These are phyloP conservation scores for Veloboletus limbatus DNA, from an alignment of 1,284 basidiomycete species.

Conservation along the genomic window DNA sequence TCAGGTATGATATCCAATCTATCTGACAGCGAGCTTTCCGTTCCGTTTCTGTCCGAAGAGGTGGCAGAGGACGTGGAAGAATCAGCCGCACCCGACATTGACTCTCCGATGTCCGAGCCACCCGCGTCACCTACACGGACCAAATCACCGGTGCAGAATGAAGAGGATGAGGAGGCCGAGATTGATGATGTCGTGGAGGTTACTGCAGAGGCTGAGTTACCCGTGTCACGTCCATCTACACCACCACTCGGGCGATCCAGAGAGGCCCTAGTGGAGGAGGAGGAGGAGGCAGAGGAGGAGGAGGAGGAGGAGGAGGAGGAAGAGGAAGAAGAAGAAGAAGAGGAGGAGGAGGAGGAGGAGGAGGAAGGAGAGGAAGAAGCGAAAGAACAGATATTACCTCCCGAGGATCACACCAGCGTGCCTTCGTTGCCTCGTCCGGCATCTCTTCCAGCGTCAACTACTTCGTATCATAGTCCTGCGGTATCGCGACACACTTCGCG, in stretches of 20 bases:
- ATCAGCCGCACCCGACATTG: constrained; percentile 20
- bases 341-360: constrained; percentile 22
- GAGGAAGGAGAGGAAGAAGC: constrained; percentile 17
- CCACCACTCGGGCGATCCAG: constrained; percentile 13
- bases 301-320: constrained; percentile 21
- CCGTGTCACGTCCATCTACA: constrained; percentile 14
- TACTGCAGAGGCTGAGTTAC: constrained; percentile 12
- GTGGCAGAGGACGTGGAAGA: constrained; percentile 9
- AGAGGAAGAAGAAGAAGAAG: constrained; percentile 14
- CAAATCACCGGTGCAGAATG: constrained; percentile 23
- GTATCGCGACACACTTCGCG: constrained; percentile 20
- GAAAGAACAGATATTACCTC: constrained; percentile 10
- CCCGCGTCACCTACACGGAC: constrained; percentile 25
- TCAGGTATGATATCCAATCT: constrained; percentile 38
- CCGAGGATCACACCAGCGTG: constrained; percentile 3
- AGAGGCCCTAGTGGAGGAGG: constrained; percentile 15
- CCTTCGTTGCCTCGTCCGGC: constrained; percentile 16
- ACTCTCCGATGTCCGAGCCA: constrained; percentile 36
- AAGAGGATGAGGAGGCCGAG: constrained; percentile 28
- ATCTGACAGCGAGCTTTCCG: constrained; percentile 29
- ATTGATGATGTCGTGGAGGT: constrained; percentile 15
- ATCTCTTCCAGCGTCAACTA: constrained; percentile 11
- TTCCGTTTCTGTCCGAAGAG: constrained; percentile 17
- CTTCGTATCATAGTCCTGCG: constrained; percentile 14
- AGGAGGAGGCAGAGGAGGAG: constrained; percentile 15